Conservation (phyloP, 192 early-diverging fungal species). For the Phycomyces blakesleeanus region DNA sequence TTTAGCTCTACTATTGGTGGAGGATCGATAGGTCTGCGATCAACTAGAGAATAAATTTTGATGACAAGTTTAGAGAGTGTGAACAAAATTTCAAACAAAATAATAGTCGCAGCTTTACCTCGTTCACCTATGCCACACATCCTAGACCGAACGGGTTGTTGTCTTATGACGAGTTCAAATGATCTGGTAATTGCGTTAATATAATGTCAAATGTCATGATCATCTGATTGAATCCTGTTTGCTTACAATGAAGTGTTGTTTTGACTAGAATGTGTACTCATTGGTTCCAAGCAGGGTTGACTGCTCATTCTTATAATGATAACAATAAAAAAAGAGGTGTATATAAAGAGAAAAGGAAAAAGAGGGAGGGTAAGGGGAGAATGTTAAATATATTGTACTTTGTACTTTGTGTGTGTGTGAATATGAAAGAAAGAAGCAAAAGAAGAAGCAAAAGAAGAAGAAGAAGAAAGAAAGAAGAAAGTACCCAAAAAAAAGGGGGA, state of each 20-base stretch:
- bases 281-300: too few species aligned
- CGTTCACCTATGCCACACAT: conserved; percentile 94
- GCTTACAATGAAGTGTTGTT: not conserved
- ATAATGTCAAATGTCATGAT: not conserved
- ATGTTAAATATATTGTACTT: too few species aligned
- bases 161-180: conserved; percentile 63
- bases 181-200: conserved; percentile 4
- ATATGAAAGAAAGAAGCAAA: not conserved
- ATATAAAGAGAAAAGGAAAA: not conserved
- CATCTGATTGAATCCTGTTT: not conserved
- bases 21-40: conserved; percentile 72
- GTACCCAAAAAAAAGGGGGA: not conserved
- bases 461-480: not conserved
- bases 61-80: not conserved
- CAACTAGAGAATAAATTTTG: conserved; percentile 42
- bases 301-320: not conserved
- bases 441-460: conserved; percentile 11
- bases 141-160: conserved; percentile 87
- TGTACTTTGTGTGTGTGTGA: too few species aligned
- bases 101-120: conserved; percentile 48
- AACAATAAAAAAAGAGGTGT: not conserved
- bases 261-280: not conserved
- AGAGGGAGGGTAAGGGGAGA: too few species aligned
- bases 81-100: not conserved
- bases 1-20: conserved; percentile 64